These are phyloP conservation scores for Quercus alba DNA, from an alignment of 306 rosid genomes.

Conservation along the genomic window DNA sequence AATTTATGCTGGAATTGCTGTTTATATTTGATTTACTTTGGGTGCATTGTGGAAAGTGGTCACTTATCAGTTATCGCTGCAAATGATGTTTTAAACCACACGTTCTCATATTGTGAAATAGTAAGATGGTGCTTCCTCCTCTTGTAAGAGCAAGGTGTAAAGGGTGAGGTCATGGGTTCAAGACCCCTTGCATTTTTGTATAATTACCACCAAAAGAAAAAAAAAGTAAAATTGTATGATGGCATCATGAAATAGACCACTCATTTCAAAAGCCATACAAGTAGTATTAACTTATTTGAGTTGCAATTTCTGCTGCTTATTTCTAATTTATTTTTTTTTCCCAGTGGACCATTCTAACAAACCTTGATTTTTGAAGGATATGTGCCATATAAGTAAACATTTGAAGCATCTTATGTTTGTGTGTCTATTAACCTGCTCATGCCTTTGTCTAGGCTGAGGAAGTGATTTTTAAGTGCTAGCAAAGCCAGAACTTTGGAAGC, in stretches of 20 bases:
- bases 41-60: not conserved
- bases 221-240: not conserved
- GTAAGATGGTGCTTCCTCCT: not conserved
- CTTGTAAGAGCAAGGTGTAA: too few relatives aligned
- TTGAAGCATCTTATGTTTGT: not conserved
- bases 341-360: not conserved
- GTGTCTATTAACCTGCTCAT: not conserved
- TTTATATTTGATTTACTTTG: not conserved
- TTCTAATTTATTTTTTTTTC: not conserved
- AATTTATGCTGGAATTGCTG: not conserved
- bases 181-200: too few relatives aligned
- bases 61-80: too few relatives aligned
- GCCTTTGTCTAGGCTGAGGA: constrained; percentile 12
- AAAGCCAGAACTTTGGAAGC: not conserved
- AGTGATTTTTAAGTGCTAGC: not conserved
- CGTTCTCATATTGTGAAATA: not conserved
- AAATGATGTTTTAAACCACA: not conserved
- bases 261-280: constrained; percentile 1
- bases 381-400: not conserved
- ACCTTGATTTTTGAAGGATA: constrained; percentile 3
- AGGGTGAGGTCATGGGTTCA: too few relatives aligned
- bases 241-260: not conserved
- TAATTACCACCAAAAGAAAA: too few relatives aligned
- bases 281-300: not conserved
- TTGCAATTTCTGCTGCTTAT: not conserved